Percentiles rank a stretch among this genome's conserved stretches.
phyloP scores from a whole-genome alignment of 192 early-diverging fungal genomes.

The Coemansia reversa region DNA sequence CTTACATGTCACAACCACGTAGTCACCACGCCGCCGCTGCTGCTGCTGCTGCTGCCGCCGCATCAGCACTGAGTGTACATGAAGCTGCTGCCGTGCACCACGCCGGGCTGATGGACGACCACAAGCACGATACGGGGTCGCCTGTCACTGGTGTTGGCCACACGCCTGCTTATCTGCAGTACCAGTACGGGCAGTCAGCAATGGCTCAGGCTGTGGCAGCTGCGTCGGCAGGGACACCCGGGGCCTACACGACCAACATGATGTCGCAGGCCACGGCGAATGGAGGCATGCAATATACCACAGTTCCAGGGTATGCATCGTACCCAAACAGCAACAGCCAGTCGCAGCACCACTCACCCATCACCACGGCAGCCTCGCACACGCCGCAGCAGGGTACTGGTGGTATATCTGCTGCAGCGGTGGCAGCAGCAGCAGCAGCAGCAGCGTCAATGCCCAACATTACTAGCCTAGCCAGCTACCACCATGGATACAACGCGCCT shows the following conservation, averaged over 20 bases:
- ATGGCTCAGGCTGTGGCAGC: conserved; percentile 43
- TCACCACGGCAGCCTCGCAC: conserved; percentile 29
- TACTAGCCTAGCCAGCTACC: conserved; percentile 46
- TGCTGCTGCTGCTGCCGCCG: conserved; percentile 24
- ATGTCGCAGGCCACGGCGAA: conserved; percentile 27
- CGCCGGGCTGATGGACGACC: conserved; percentile 30
- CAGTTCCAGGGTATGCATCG: conserved; percentile 42
- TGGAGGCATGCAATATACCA: conserved; percentile 27
- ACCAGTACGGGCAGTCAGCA: conserved; percentile 37
- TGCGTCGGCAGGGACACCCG: conserved; percentile 22
- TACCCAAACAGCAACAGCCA: conserved; percentile 49
- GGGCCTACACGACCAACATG: conserved; percentile 24
- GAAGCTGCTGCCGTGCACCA: conserved; percentile 10
- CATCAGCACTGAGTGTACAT: conserved; percentile 17
- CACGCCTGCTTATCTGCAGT: conserved; percentile 35
- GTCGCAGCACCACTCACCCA: conserved; percentile 55
- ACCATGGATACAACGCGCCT: conserved; percentile 34
- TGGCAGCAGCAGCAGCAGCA: conserved; percentile 24
- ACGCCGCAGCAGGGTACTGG: conserved; percentile 26
- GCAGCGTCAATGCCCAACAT: conserved; percentile 40
- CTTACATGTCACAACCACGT: conserved; percentile 54
- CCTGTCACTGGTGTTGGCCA: conserved; percentile 15
- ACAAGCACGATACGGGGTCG: conserved; percentile 24
- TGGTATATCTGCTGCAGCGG: conserved; percentile 19
- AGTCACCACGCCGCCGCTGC: conserved; percentile 23